Conservation (phyloP, 495 filamentous ascomycete species). For the Daldinia concentrica region DNA sequence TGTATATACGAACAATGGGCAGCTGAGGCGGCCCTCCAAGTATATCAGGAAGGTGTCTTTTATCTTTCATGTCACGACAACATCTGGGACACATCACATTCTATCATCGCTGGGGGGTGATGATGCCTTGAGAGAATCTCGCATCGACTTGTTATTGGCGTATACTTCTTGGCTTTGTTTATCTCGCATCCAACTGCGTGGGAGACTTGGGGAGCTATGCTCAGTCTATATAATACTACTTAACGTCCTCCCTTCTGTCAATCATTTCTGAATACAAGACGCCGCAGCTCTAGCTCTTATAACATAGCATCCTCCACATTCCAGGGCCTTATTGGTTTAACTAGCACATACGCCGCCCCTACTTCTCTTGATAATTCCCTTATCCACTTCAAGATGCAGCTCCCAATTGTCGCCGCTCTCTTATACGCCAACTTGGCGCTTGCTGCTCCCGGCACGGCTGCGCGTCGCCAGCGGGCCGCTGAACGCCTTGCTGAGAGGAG, state of each 20-base stretch:
- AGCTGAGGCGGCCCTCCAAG: constrained; percentile 27
- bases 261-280: constrained; percentile 7
- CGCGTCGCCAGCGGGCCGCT: constrained; percentile 25
- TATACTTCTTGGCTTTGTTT: constrained; percentile 12
- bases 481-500: constrained; percentile 33
- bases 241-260: constrained; percentile 11
- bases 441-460: constrained; percentile 28
- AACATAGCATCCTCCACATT: neutral
- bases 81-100: constrained; percentile 23
- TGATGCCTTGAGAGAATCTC: constrained; percentile 18
- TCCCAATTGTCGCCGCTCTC: constrained; percentile 24
- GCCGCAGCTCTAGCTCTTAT: constrained; percentile 14
- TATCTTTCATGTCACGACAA: constrained; percentile 31
- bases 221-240: constrained; percentile 31
- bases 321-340: neutral
- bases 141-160: constrained; percentile 3
- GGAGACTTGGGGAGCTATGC: neutral
- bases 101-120: constrained; percentile 4
- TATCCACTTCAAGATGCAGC: constrained; percentile 35
- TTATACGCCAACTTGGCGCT: constrained; percentile 35
- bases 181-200: neutral
- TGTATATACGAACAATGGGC: constrained; percentile 17
- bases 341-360: neutral
- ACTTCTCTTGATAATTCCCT: neutral
- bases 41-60: constrained; percentile 41